phyloP scores from a whole-genome alignment of 225 moss, liverwort and hornwort species.

The Thuidium tamariscinum region DNA sequence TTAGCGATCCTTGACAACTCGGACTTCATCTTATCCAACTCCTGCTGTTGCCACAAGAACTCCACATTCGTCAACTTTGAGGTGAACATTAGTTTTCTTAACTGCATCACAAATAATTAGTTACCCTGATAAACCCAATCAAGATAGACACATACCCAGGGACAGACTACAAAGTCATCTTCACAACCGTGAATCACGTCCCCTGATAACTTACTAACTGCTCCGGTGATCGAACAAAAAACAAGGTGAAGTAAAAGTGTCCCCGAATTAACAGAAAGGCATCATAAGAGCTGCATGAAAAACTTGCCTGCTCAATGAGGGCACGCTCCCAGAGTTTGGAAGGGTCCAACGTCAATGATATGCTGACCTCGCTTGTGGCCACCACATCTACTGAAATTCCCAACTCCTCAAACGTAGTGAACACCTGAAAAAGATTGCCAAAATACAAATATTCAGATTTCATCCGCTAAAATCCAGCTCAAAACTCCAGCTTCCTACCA shows the following conservation, averaged over 20 bases:
- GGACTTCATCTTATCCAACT: conserved; percentile 59
- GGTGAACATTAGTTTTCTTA: not conserved
- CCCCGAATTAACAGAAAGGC: not conserved
- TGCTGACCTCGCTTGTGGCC: conserved; percentile 97
- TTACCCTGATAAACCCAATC: not conserved
- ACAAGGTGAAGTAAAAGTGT: not conserved
- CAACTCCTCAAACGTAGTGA: conserved; percentile 77
- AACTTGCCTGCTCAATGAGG: conserved; percentile 66
- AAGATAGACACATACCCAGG: not conserved
- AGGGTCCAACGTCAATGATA: conserved; percentile 91
- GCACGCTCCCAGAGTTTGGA: conserved; percentile 93
- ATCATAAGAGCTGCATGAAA: not conserved
- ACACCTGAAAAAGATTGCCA: conserved; percentile 38
- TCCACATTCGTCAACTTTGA: not conserved
- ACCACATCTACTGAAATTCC: conserved; percentile 97
- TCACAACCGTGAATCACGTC: not conserved
- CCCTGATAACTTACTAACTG: not conserved
- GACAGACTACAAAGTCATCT: not conserved
- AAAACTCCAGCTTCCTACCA: not conserved
- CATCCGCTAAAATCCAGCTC: not conserved
- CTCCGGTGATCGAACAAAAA: not conserved
- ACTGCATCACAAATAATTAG: not conserved
- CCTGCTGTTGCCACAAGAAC: conserved; percentile 45
- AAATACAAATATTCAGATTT: not conserved
- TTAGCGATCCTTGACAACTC: conserved; percentile 73